Evolutionary conservation across 257 asterid species (phyloP), one percentile per base, ranked within the genome.

Genomic region (Ballota nigra): DNA sequence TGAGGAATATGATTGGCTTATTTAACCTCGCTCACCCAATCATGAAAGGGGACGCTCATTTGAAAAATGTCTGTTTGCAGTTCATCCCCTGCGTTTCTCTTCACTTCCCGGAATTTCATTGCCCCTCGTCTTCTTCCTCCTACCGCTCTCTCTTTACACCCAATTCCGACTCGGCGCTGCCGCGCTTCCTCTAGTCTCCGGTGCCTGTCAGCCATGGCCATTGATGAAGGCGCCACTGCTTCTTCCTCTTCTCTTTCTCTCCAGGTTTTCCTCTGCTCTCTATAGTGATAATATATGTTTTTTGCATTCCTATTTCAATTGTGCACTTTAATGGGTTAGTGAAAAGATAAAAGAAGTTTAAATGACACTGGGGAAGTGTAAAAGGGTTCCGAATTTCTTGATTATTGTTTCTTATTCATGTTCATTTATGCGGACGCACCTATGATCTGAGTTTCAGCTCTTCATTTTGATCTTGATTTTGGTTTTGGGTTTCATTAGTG

Each of bases 131-230:
- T 51, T 66, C 71, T 49, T 41, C 67, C 23, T 55, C 78, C 53
- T 24, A 12, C 2, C 51, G 5, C 61, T 61, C 72, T 9, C 18
- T 40, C 68, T 8, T 53, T n/a, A 13, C 43, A 58, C 63, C n/a
- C 55, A 70, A 67, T 29, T 53, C 68, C 68, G 36, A 74, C 66
- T 53, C 80, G 70, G 75, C 56, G 61, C 26, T n/a, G n/a, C n/a
- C n/a, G 76, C 41, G 47, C 49, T 76, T 72, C 72, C 18, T 66
- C 72, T 60, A 53, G 66, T 12, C 52, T 74, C 63, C 78, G 63
- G 40, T 80, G 89, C 78, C 75, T 73, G 74, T 80, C 91, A 15
- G 76, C 81, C 70, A 83, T 84, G 91, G 83, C 88, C 28, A 58
- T 79, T 78, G 72, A 79, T 36, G 89, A 81, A 66, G 84, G 75